phyloP scores from a whole-genome alignment of 1,139 yeast genomes.

The Saccharomyces uvarum region DNA sequence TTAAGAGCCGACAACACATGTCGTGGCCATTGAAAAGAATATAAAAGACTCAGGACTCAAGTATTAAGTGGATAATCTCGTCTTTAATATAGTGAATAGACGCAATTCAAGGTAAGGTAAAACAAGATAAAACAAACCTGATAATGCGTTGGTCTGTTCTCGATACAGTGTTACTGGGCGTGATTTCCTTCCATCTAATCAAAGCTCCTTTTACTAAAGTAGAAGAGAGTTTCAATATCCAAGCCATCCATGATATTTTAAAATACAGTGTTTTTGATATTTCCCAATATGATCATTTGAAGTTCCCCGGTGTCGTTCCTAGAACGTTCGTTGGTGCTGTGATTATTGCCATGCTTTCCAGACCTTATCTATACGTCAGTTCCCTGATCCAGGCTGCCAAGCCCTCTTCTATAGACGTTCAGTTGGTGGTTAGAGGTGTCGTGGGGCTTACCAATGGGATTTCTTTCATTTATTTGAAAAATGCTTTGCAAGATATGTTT shows the following conservation, averaged over 20 bases:
- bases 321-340: constrained; percentile 77
- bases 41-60: background rate
- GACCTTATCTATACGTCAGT: constrained; percentile 31
- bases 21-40: background rate
- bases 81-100: background rate
- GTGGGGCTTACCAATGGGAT: constrained; percentile 47
- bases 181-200: constrained; percentile 41
- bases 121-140: background rate
- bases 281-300: constrained; percentile 58
- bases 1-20: background rate
- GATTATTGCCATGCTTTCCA: constrained; percentile 40
- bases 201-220: constrained; percentile 82
- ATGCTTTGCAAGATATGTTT: constrained; percentile 24
- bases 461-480: constrained; percentile 32
- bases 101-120: background rate
- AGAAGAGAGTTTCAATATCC: constrained; percentile 87
- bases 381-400: constrained; percentile 5
- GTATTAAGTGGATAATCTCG: background rate
- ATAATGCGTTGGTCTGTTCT: constrained; percentile 21
- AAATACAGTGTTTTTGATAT: constrained; percentile 49
- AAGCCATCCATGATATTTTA: constrained; percentile 79
- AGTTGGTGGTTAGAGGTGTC: constrained; percentile 43
- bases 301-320: constrained; percentile 87
- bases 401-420: constrained; percentile 39
- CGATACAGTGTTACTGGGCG: constrained; percentile 25